Evolutionary conservation across 305 asterid species (phyloP), one percentile per base, ranked within the genome.

Genomic region (Euphrasia arctica): DNA sequence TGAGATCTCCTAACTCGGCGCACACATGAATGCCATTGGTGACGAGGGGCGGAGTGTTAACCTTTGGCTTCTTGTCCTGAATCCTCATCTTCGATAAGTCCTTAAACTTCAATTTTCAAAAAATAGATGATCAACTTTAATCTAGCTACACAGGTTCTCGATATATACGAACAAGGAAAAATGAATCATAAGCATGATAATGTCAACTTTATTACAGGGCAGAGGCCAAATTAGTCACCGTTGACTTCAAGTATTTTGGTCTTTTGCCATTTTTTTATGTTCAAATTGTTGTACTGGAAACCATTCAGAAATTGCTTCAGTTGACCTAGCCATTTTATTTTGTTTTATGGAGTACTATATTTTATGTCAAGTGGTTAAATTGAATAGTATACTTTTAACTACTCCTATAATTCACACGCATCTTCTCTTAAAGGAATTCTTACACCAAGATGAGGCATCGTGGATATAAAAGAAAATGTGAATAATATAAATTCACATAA

Each of bases 1-100:
- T 28, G 60, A 82, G 74, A 76, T 82, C 82, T 25, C 84, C 87
- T 3, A 84, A 42, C 63, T 79, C 84, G 4, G 78, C 75, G 56
- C 79, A 76, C 28, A 71, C 70, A 70, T 82, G 82, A 59, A 82
- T 74, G 61, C 65, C 51, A 47, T 47, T n/a, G 18, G 15, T 67
- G 9, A 60, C n/a, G 22, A n/a, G 27, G 27, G 27, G 27, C 2
- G 27, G 27, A 25, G 27, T 25, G 27, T 25, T 25, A 25, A 25
- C 27, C 34, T 22, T 54, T 25, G 32, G 18, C 8, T 54, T 54
- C 34, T 54, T 54, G 59, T 54, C 59, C 36, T 54, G 59, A 54
- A 54, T 54, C 59, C 59, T 54, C 59, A 54, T 54, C 34, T 3
- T 54, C 8, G n/a, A 10, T 11, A 25, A 4, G 9, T 14, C 10